Percentiles rank a stretch among this genome's conserved stretches.
Conservation (phyloP, 2,329 filamentous ascomycete genomes). For the Talaromyces albobiverticillius region DNA sequence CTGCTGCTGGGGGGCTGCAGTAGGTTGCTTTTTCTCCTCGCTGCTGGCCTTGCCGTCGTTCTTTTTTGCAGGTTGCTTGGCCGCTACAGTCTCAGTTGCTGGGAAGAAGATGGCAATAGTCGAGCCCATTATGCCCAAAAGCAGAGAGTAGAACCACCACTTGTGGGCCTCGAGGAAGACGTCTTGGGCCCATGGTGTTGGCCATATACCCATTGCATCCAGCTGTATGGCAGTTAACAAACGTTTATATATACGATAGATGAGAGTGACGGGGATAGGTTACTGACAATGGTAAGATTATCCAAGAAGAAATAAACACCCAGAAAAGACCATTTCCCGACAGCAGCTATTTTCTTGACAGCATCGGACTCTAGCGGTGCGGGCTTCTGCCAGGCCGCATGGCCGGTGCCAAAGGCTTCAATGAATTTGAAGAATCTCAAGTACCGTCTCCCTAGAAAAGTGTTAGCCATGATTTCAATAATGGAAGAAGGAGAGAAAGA, state of each 20-base stretch:
- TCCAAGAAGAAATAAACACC: slow-evolving; percentile 68
- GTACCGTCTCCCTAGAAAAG: slow-evolving; percentile 56
- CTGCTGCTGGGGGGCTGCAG: background rate
- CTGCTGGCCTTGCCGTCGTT: slow-evolving; percentile 11
- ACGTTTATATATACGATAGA: background rate
- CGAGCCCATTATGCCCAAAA: slow-evolving; percentile 46
- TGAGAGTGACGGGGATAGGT: slow-evolving; percentile 4
- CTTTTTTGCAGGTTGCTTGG: slow-evolving; percentile 18
- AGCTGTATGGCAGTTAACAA: slow-evolving; percentile 25
- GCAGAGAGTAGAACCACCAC: slow-evolving; percentile 67
- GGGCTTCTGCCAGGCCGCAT: slow-evolving; percentile 34
- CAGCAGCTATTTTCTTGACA: slow-evolving; percentile 47
- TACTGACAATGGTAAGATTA: slow-evolving; percentile 59
- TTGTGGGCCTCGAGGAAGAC: slow-evolving; percentile 62
- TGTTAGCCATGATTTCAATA: too few relatives aligned
- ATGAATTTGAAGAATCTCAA: slow-evolving; percentile 69
- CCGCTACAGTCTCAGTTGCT: background rate
- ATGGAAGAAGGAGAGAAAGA: too few relatives aligned
- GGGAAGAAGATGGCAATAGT: slow-evolving; percentile 30
- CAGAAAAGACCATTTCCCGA: slow-evolving; percentile 58
- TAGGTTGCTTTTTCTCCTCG: slow-evolving; percentile 19
- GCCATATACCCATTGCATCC: slow-evolving; percentile 52
- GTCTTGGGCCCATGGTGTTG: slow-evolving; percentile 39
- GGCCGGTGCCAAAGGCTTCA: slow-evolving; percentile 56
- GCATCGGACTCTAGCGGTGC: background rate